Percentiles rank a stretch among this genome's conserved stretches.
phyloP scores from a whole-genome alignment of 805 yeast species.

The Metschnikowia noctiluminum region DNA sequence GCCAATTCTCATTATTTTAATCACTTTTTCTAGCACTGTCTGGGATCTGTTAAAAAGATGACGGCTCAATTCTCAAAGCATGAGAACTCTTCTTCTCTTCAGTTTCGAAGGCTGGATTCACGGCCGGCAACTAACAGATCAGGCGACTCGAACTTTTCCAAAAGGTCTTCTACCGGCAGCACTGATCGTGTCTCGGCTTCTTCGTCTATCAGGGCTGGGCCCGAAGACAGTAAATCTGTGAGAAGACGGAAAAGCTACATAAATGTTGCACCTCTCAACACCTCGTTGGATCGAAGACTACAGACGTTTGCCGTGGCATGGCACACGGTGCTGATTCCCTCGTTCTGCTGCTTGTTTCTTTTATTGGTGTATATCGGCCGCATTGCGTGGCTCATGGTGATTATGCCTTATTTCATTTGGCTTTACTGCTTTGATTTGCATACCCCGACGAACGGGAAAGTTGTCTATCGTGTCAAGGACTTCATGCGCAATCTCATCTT shows the following conservation, averaged over 20 bases:
- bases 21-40: no score
- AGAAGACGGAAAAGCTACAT: conserved; percentile 16
- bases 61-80: no score
- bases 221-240: neutral
- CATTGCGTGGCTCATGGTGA: conserved; percentile 66
- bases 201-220: conserved; percentile 5
- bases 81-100: no score
- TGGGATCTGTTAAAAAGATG: no score
- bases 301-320: conserved; percentile 69
- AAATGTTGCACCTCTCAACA: conserved; percentile 51
- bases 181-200: neutral
- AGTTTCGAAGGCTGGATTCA: no score
- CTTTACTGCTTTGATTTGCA: conserved; percentile 55
- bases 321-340: conserved; percentile 71
- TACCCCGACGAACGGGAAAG: conserved; percentile 74
- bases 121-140: no score
- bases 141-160: no score
- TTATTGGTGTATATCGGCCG: conserved; percentile 44
- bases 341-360: conserved; percentile 52
- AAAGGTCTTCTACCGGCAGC: neutral
- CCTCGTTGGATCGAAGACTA: conserved; percentile 55
- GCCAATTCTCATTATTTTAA: no score
- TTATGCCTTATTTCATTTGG: conserved; percentile 58
- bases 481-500: conserved; percentile 53
- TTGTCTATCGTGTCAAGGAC: conserved; percentile 51